Base-by-base conservation (phyloP, 2,329 filamentous ascomycete species). In the Blastomyces parvus region DNA sequence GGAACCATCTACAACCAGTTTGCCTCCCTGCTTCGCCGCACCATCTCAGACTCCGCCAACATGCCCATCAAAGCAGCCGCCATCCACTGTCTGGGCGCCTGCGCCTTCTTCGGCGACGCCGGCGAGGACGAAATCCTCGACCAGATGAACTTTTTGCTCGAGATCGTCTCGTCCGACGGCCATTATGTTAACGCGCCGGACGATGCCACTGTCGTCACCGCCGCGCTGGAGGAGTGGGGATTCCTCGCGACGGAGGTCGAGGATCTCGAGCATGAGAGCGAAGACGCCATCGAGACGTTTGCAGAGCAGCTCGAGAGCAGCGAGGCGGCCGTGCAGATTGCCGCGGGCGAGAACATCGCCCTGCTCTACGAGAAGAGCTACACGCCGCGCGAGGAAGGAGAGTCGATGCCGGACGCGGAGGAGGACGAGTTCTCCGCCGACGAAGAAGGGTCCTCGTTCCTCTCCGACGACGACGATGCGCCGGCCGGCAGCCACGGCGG, bases 231-330 rank as follows among this genome's bases (percentile, higher is more conserved):
- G 67, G 85, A 87, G 64, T 96, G 90, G 89, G 88, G 87, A 0
- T 88, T 93, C 67, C 82, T 95, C 5, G 89, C 88, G 5, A 91
- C 88, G 3, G 84, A 89, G 65, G 78, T 93, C 7, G 87, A 91
- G 3, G 89, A 93, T 69, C 80, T 91, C 53, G 85, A 89, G 68
- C 82, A 84, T 19, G 82, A 86, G 65, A 90, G 88, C 40, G 86
- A 90, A 66, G 78, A 84, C 36, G 88, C 89, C 19, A 83, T 94
- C 69, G 88, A 94, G 61, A 86, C 88, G 1, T 91, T 96, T 69
- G 86, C 90, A 52, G 91, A 96, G 58, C 91, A 96, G 74, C 86
- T 96, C 22, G 86, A 92, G 64, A 91, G 88, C 72, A 81, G 81
- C 40, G 86, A 91, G 64, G 79, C 86, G 0, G 79, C 83, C 9